These are phyloP conservation scores for Magnaporthiopsis poae DNA, from an alignment of 2,329 filamentous ascomycete genomes.

Conservation along the genomic window DNA sequence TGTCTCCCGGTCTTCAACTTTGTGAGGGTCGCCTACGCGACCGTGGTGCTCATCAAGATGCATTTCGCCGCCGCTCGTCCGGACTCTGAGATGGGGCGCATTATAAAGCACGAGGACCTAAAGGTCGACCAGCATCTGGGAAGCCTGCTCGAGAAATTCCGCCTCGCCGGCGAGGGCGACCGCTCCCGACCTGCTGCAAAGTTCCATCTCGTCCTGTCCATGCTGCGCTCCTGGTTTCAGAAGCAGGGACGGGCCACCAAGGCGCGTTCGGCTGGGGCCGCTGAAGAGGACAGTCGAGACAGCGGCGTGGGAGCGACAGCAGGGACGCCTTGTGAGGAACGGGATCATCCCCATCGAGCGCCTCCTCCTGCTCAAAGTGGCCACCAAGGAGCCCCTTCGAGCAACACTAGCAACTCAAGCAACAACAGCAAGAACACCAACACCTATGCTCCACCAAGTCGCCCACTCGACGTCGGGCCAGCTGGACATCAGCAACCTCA, in stretches of 20 bases:
- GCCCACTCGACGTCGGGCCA: neutral
- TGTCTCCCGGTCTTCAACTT: conserved; percentile 62
- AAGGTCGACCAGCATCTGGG: conserved; percentile 58
- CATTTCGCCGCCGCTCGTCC: conserved; percentile 57
- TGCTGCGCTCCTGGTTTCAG: conserved; percentile 62
- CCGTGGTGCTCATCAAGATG: conserved; percentile 65
- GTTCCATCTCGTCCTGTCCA: conserved; percentile 59
- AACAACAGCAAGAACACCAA: conserved; percentile 15
- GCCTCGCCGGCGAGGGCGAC: conserved; percentile 51
- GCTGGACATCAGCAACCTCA: conserved; percentile 8
- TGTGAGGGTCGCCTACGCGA: conserved; percentile 61
- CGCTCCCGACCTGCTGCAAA: conserved; percentile 57
- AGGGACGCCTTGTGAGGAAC: neutral
- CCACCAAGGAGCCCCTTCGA: conserved; percentile 8
- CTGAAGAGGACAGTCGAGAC: neutral
- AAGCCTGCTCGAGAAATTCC: conserved; percentile 58
- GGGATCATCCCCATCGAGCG: neutral
- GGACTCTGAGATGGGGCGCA: conserved; percentile 55
- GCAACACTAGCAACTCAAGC: conserved; percentile 14
- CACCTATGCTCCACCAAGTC: conserved; percentile 13
- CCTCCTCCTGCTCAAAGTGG: neutral
- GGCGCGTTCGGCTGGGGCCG: neutral
- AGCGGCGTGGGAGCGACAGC: neutral
- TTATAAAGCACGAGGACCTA: conserved; percentile 60
- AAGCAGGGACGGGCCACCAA: conserved; percentile 23